Base-by-base conservation (phyloP, 2,329 filamentous ascomycete genomes). In the Pseudocercospora musae region DNA sequence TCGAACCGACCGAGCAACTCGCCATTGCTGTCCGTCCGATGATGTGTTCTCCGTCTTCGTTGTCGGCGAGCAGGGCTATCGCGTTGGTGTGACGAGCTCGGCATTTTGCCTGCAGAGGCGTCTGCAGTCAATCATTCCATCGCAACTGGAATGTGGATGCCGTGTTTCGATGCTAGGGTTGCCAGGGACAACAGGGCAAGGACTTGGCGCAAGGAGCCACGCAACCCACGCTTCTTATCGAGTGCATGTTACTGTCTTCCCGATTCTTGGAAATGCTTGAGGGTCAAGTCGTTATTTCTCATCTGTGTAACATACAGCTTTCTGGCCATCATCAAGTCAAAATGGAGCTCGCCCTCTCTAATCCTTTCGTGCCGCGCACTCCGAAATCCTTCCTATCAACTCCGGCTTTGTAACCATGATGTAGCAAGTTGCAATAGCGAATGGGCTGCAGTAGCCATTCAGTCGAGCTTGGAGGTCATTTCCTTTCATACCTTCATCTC, bases 1-100 rank as follows among this genome's bases (percentile, higher is more conserved):
- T 50, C 49, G 40, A 64, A 60, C 37, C 64, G 60, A 46, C 68
- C 67, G 10, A 67, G 58, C n/a, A 73, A 62, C 31, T 73, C 70
- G 57, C 74, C 71, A 50, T 72, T 70, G 65, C 74, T 76, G 66
- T 76, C 73, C 20, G 66, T 70, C 15, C 73, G 69, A 40, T 73
- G 74, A 63, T 76, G 74, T 18, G 72, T 72, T 57, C 71, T 64
- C 58, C 73, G 59, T 31, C 71, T 64, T 40, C 72, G 66, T 54
- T 75, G 66, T 48, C 73, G 67, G 13, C 73, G 67, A 20, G 70
- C 66, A 21, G 69, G 67, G 15, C 70, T 71, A 31, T 73, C 73
- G 58, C 66, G 67, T 15, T 54, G 58, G 20, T 57, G 49, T 21
- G 58, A 59, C 25, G 58, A 59, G 46, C 46, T 53, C 31, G 58